phyloP scores from a whole-genome alignment of 1,139 yeast genomes.

The Casaregolazyma suthepensis region DNA sequence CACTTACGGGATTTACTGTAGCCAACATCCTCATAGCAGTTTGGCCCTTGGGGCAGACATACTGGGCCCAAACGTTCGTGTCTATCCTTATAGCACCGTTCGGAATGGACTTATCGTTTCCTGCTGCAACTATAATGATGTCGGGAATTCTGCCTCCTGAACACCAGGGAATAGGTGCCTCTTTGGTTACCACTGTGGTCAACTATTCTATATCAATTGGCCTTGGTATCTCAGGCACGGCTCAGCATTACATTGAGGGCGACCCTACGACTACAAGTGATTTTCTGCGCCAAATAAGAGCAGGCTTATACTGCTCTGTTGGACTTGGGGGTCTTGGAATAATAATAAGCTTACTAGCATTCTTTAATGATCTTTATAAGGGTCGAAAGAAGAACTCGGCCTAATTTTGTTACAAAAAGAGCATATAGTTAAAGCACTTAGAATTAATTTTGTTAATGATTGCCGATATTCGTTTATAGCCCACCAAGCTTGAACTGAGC shows the following conservation, averaged over 20 bases:
- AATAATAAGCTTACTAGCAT: neutral
- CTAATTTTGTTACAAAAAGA: neutral
- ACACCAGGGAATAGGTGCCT: constrained; percentile 62
- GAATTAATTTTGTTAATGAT: neutral
- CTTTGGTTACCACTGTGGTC: constrained; percentile 54
- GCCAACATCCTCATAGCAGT: constrained; percentile 43
- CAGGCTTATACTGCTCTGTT: constrained; percentile 6
- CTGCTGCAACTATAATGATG: constrained; percentile 52
- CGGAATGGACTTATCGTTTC: constrained; percentile 65
- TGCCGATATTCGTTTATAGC: constrained; percentile 15
- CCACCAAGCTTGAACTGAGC: constrained; percentile 28
- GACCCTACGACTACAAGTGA: neutral
- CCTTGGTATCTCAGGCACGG: constrained; percentile 59
- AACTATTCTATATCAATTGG: constrained; percentile 61
- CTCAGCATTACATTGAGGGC: constrained; percentile 37
- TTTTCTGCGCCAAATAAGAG: constrained; percentile 1
- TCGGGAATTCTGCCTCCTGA: constrained; percentile 46
- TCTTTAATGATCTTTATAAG: neutral
- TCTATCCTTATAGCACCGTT: constrained; percentile 43
- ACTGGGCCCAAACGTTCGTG: constrained; percentile 52
- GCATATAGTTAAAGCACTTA: neutral
- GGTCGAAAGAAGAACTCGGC: neutral
- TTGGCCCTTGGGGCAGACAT: constrained; percentile 42
- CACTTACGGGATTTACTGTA: constrained; percentile 42
- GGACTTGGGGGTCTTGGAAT: constrained; percentile 7